Evolutionary conservation across 129 eudicot genomes (phyloP), one percentile per base, ranked within the genome.

Genomic region (Flaveria ramosissima): DNA sequence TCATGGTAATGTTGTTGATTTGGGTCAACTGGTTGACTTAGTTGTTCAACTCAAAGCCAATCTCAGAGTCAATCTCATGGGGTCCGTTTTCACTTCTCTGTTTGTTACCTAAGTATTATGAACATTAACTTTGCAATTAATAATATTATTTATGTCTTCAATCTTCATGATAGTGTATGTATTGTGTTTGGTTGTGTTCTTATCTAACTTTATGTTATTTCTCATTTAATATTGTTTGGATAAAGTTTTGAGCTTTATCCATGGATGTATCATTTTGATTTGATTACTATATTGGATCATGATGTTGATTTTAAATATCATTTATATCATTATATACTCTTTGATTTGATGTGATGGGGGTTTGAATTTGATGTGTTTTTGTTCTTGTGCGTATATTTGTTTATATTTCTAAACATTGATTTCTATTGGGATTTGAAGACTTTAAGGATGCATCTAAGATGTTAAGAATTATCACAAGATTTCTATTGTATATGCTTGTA

Each of bases 1-100:
- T 20, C 96, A 92, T 86, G 98, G 98, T 32, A 92, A 92, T 77
- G 96, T 96, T 70, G 96, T 93, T 88, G 96, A 92, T 90, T 87
- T 23, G 24, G 24, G 24, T 23, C 24, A 92, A 78, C 96, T 92
- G 14, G 88, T 89, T 83, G 98, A 92, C 80, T 85, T 92, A 23
- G 89, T 92, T 89, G 93, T 88, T 77, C 96, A 92, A 84, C 96
- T 92, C 82, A 92, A 92, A 78, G 96, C 96, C 30, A 92, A 92
- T 88, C 98, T 92, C 73, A 92, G 96, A 78, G 96, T 92, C 83
- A 92, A 92, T 86, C 89, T 92, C 24, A 90, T 92, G 83, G 98
- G 98, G 98, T 92, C 70, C 19, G 81, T 72, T 64, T 23, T 23
- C 24, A 23, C 1, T 23, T 73, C 51, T 73, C 30, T 71, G 52